These are phyloP conservation scores for Plasmodium yoelii DNA, from an alignment of 169 alveolate species.

Conservation along the genomic window DNA sequence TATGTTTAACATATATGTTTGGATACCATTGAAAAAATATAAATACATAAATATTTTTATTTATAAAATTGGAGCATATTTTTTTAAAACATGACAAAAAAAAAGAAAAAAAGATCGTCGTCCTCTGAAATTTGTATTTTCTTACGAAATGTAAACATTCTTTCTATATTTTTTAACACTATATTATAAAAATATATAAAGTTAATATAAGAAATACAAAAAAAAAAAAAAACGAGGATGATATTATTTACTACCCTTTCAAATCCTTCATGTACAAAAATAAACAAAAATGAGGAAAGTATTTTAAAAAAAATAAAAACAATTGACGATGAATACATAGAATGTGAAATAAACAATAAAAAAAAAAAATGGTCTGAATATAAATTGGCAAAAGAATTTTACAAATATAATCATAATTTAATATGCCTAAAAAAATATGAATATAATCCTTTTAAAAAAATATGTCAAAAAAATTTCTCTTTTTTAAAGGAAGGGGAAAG, in stretches of 20 bases:
- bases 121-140: too few relatives aligned
- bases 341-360: slow-evolving; percentile 56
- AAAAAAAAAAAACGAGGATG: too few relatives aligned
- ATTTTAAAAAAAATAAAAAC: slow-evolving; percentile 5
- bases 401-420: slow-evolving; percentile 20
- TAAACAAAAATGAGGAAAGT: neutral
- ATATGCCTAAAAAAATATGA: slow-evolving; percentile 22
- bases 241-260: neutral
- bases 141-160: too few relatives aligned
- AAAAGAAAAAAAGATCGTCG: too few relatives aligned
- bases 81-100: too few relatives aligned
- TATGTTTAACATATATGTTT: too few relatives aligned
- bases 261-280: neutral
- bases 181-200: too few relatives aligned
- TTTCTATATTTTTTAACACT: too few relatives aligned
- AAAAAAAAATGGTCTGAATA: slow-evolving; percentile 39
- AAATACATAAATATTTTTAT: too few relatives aligned
- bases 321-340: slow-evolving; percentile 26
- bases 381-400: slow-evolving; percentile 40
- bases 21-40: too few relatives aligned
- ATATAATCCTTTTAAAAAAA: slow-evolving; percentile 27
- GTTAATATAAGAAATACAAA: too few relatives aligned
- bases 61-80: too few relatives aligned
- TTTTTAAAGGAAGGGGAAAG: slow-evolving; percentile 44
- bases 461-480: slow-evolving; percentile 29